Evolutionary conservation across 2,329 filamentous ascomycete genomes (phyloP).

Genomic region (Fusarium protoensiforme): DNA sequence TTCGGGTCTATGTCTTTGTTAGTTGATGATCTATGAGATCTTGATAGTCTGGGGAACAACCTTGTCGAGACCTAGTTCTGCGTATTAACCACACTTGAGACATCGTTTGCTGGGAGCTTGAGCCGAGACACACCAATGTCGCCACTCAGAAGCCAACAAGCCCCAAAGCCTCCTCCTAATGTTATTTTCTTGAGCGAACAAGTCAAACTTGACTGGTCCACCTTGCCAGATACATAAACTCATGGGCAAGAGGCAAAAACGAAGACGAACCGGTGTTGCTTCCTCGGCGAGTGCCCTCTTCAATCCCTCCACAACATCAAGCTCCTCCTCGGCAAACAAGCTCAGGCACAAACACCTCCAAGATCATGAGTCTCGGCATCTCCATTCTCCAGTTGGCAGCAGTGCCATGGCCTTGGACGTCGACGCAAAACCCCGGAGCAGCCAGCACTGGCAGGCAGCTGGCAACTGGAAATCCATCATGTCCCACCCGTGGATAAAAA

Average conservation of each 20-base stretch:
- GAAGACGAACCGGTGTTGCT: background rate
- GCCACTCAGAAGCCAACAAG: background rate
- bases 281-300: background rate
- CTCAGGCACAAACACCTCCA: background rate
- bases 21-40: background rate
- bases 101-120: background rate
- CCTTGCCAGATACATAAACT: no score
- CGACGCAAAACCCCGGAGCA: background rate
- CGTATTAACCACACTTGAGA: background rate
- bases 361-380: background rate
- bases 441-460: background rate
- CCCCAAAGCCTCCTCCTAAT: background rate
- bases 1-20: background rate
- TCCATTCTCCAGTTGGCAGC: background rate
- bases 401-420: background rate
- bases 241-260: background rate
- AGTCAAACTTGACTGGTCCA: background rate
- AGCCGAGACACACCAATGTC: background rate
- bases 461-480: background rate
- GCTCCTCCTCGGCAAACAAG: background rate
- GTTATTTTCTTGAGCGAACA: background rate
- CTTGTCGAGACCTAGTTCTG: background rate
- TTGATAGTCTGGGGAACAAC: background rate
- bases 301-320: background rate
- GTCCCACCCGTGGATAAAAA: background rate